Percentiles rank a stretch among this genome's conserved stretches.
Evolutionary conservation across 495 filamentous ascomycete species (phyloP).

Genomic region (Penicillium cataractarum): DNA sequence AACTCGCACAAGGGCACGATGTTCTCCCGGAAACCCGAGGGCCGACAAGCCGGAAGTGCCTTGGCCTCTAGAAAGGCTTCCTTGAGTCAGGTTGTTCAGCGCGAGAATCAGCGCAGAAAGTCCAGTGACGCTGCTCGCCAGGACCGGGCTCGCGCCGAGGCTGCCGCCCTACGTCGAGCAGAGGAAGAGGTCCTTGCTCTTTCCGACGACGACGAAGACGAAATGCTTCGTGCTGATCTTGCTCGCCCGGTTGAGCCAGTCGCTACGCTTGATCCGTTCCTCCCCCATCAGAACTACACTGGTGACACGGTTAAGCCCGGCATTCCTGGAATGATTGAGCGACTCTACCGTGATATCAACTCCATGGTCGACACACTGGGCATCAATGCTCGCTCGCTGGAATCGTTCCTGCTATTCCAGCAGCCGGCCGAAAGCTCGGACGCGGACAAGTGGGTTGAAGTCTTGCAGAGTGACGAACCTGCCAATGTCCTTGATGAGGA

Average conservation of each 20-base stretch:
- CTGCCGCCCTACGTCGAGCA: constrained; percentile 40
- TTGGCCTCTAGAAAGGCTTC: constrained; percentile 45
- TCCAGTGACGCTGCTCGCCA: constrained; percentile 33
- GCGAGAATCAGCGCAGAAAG: constrained; percentile 34
- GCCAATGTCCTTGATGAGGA: constrained; percentile 57
- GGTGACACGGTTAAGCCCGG: constrained; percentile 59
- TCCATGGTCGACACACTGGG: constrained; percentile 94
- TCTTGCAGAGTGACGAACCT: constrained; percentile 46
- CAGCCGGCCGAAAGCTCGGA: constrained; percentile 63
- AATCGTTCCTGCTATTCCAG: constrained; percentile 65
- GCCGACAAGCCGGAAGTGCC: constrained; percentile 49
- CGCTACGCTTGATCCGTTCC: constrained; percentile 61
- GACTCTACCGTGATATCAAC: constrained; percentile 89
- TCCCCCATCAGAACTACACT: constrained; percentile 71
- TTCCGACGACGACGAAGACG: constrained; percentile 68
- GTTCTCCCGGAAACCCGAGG: constrained; percentile 46
- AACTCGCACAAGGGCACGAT: constrained; percentile 49
- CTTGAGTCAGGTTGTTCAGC: constrained; percentile 40
- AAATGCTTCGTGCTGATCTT: constrained; percentile 61
- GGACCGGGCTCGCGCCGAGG: constrained; percentile 33
- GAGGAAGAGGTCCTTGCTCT: constrained; percentile 46
- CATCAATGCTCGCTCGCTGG: constrained; percentile 77
- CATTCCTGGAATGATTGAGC: constrained; percentile 78
- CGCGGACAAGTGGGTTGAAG: constrained; percentile 32
- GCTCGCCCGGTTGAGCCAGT: constrained; percentile 53